Base-by-base conservation (phyloP, 805 yeast genomes). In the Saccharomycopsis selenospora region DNA sequence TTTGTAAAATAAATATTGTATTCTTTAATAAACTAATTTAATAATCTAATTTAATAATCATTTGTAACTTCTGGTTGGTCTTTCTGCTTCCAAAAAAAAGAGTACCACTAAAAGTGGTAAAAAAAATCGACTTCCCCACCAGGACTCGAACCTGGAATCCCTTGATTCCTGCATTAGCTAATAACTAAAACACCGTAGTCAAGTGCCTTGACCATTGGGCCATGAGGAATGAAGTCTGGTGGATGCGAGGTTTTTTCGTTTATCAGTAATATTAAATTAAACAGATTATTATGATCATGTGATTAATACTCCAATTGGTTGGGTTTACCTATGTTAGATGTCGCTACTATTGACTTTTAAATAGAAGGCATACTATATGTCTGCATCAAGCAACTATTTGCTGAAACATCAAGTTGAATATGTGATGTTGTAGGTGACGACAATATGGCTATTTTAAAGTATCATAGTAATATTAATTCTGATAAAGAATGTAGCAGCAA, bases 1-100 rank as follows among this genome's bases (percentile, higher is more conserved):
- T 86, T 11, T 91, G 98, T 67, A 91, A 89, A 0, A 61, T 91
- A 29, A 90, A 96, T 96, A 82, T 90, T 40, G 89, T 80, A 77
- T 57, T 85, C 90, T 61, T 95, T 93, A 24, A n/a, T n/a, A n/a
- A n/a, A n/a, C n/a, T n/a, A n/a, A n/a, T n/a, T n/a, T n/a, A n/a
- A n/a, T n/a, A n/a, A n/a, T n/a, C n/a, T n/a, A n/a, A n/a, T n/a
- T n/a, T n/a, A n/a, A n/a, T n/a, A n/a, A n/a, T n/a, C n/a, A n/a
- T n/a, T n/a, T n/a, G n/a, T n/a, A n/a, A n/a, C n/a, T n/a, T n/a
- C n/a, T n/a, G n/a, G n/a, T n/a, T n/a, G n/a, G n/a, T n/a, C n/a
- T n/a, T n/a, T n/a, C n/a, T n/a, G n/a, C n/a, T n/a, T n/a, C n/a
- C n/a, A 88, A 28, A 28, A 28, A 88, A 62, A 81, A 85, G 4